Evolutionary conservation across 1,284 basidiomycete species (phyloP).

Genomic region (Malassezia caprae): DNA sequence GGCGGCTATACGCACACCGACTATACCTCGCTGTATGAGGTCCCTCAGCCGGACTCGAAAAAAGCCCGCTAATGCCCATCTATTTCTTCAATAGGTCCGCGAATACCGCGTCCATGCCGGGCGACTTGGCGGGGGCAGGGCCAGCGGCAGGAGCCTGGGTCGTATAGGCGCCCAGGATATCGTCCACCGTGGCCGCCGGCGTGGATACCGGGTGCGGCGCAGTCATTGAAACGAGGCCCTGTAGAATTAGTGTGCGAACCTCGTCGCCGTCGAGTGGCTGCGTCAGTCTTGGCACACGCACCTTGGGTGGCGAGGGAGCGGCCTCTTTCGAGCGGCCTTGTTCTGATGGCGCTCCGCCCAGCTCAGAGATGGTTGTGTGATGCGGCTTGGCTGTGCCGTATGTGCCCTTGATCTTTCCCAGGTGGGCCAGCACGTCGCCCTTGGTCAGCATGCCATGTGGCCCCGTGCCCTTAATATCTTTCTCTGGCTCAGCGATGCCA

Average conservation of each 20-base stretch:
- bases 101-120: background rate
- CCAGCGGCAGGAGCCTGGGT: background rate
- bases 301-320: background rate
- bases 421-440: constrained; percentile 49
- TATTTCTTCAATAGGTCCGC: background rate
- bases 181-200: background rate
- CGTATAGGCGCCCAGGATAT: background rate
- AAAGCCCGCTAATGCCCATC: background rate
- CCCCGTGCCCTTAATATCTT: constrained; percentile 49
- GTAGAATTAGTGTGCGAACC: background rate
- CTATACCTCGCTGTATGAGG: constrained; percentile 78
- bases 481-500: constrained; percentile 39
- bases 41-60: constrained; percentile 47
- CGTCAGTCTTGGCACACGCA: background rate
- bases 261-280: background rate
- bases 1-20: constrained; percentile 75
- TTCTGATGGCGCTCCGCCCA: background rate
- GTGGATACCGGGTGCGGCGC: background rate
- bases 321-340: background rate
- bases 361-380: constrained; percentile 12
- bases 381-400: constrained; percentile 24
- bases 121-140: background rate
- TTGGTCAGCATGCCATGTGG: constrained; percentile 50
- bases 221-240: constrained; percentile 3
- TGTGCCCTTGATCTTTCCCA: constrained; percentile 40